Evolutionary conservation across 805 yeast species (phyloP), one percentile per base, ranked within the genome.

Genomic region (Middelhovenomyces tepae): DNA sequence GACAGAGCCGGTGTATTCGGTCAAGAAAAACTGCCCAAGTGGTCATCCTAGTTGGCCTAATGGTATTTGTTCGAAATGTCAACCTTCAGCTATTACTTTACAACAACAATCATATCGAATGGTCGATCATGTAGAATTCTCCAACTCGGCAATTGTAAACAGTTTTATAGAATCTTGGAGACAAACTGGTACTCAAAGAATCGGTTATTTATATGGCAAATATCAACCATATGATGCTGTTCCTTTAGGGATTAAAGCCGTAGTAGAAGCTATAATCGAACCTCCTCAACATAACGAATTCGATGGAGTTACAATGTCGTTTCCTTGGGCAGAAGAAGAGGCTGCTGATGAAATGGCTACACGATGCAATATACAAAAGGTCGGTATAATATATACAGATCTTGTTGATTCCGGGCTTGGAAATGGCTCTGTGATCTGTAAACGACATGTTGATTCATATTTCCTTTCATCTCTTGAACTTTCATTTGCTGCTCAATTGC

Each of bases 71-170:
- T 82, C 95, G 10, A 84, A 86, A 56, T 89, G 98, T 59, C 97
- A 89, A 57, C 97, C 98, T 1, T 77, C 95, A 1, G 91, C 95
- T 0, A 84, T 91, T 39, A 87, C 97, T 0, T 64, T 91, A 41
- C 94, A 81, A 56, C 86, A 77, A 56, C 98, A 91, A 55, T 64
- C 68, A 22, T 91, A 83, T 56, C 71, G 99, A 47, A 84, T 91
- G 94, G 95, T 93, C 18, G 99, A 91, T 55, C 97, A 91, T 59
- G 91, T 91, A 19, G 98, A 91, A 54, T 83, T 87, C 55, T 75
- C 84, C 16, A 74, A 73, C 38, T 73, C 86, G 33, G 64, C 66
- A 8, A 69, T 86, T 16, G 72, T 91, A 34, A 84, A 91, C 55
- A 64, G 69, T 22, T 91, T 91, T 56, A 84, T 91, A 36, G 93